phyloP scores from a whole-genome alignment of 192 early-diverging fungal species.

The Coemansia sp. region DNA sequence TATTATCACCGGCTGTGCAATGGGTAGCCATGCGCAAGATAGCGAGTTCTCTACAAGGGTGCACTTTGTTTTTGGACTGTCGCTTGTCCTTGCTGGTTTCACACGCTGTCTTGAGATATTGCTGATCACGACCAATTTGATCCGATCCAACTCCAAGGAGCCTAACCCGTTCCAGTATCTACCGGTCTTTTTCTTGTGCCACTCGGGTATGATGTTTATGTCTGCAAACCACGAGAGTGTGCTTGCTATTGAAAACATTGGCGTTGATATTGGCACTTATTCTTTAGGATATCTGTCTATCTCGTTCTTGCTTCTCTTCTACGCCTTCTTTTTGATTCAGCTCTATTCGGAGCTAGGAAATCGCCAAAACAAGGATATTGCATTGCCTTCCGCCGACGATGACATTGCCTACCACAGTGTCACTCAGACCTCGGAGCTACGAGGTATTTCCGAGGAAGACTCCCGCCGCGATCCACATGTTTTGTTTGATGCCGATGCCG shows the following conservation, averaged over 20 bases:
- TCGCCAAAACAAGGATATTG: constrained; percentile 17
- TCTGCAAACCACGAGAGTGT: constrained; percentile 62
- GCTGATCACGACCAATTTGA: constrained; percentile 36
- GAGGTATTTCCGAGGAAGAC: constrained; percentile 6
- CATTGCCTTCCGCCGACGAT: constrained; percentile 33
- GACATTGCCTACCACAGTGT: constrained; percentile 35
- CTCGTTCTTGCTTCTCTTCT: constrained; percentile 60
- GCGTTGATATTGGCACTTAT: constrained; percentile 61
- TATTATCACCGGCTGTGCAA: constrained; percentile 61
- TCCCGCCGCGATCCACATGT: constrained; percentile 22
- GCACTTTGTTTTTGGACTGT: constrained; percentile 66
- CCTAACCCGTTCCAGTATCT: constrained; percentile 55
- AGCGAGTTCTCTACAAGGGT: constrained; percentile 59
- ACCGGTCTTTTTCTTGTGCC: constrained; percentile 54
- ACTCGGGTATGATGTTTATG: constrained; percentile 67
- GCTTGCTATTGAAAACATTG: constrained; percentile 36
- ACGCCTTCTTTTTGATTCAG: constrained; percentile 56
- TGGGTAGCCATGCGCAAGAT: constrained; percentile 62
- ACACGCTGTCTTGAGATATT: constrained; percentile 61
- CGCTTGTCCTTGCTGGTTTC: constrained; percentile 58
- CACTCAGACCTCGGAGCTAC: constrained; percentile 12
- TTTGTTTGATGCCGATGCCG: constrained; percentile 34
- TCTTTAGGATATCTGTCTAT: constrained; percentile 58
- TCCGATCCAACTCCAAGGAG: constrained; percentile 19
- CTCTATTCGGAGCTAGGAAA: constrained; percentile 42